Evolutionary conservation across 441 rosid genomes (phyloP).

Genomic region (Bocquillonia castaneifolia): DNA sequence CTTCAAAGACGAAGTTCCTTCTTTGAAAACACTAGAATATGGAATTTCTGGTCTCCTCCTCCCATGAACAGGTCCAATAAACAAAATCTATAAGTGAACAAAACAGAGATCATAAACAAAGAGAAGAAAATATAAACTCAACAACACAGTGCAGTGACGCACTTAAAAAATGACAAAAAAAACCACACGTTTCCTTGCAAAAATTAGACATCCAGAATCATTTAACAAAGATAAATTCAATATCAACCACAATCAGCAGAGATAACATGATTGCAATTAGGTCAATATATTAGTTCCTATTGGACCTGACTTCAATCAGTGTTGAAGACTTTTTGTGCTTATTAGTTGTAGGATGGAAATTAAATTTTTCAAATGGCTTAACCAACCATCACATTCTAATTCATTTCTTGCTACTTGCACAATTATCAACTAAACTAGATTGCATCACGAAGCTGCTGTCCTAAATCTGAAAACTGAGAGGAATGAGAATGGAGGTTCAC

Average conservation of each 20-base stretch:
- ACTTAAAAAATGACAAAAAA: too few relatives aligned
- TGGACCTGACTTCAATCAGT: not conserved
- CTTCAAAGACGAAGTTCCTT: slow-evolving; percentile 24
- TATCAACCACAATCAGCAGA: not conserved
- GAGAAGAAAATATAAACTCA: slow-evolving; percentile 16
- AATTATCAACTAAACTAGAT: slow-evolving; percentile 4
- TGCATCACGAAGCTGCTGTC: not conserved
- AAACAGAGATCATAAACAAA: slow-evolving; percentile 9
- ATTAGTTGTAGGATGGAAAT: too few relatives aligned
- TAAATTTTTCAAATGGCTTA: not conserved
- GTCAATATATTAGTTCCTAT: not conserved
- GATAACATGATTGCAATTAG: not conserved
- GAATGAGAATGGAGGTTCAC: slow-evolving; percentile 17
- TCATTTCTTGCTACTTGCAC: not conserved
- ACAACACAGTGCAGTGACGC: slow-evolving; percentile 11
- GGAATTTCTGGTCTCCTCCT: slow-evolving; percentile 42
- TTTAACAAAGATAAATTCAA: not conserved
- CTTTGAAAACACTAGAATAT: slow-evolving; percentile 36
- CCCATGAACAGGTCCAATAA: slow-evolving; percentile 70
- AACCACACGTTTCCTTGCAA: not conserved
- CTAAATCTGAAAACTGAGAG: slow-evolving; percentile 1
- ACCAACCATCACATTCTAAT: not conserved
- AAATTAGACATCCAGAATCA: not conserved
- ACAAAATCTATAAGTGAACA: slow-evolving; percentile 46
- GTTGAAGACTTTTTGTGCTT: too few relatives aligned